Conservation (phyloP, 2,329 filamentous ascomycete genomes). For the Calonectria henricotiae region DNA sequence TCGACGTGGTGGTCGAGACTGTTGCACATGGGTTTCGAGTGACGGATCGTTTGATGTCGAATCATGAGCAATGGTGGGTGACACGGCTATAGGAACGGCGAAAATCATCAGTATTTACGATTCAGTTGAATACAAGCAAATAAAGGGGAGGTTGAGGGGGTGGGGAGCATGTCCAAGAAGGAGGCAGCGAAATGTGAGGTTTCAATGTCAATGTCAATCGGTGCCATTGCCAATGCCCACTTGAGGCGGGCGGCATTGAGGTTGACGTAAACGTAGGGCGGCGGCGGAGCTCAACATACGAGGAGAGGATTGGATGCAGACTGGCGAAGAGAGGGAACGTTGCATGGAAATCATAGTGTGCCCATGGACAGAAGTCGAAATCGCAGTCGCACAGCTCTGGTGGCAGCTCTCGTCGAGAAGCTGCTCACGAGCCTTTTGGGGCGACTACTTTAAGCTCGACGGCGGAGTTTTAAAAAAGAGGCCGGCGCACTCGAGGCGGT, state of each 20-base stretch:
- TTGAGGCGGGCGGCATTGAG: slow-evolving; percentile 14
- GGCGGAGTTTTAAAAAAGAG: slow-evolving; percentile 5
- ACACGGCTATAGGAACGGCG: slow-evolving; percentile 53
- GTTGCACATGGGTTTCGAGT: slow-evolving; percentile 68
- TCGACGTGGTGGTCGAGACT: slow-evolving; percentile 67
- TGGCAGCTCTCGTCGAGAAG: slow-evolving; percentile 52
- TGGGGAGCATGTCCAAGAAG: slow-evolving; percentile 15
- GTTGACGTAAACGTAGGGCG: slow-evolving; percentile 29
- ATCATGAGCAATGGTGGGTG: slow-evolving; percentile 54
- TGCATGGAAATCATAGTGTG: slow-evolving; percentile 76
- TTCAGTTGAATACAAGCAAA: slow-evolving; percentile 23
- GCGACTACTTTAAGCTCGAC: slow-evolving; percentile 31
- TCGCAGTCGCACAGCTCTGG: slow-evolving; percentile 58
- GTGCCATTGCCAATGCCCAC: slow-evolving; percentile 14
- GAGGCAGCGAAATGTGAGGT: slow-evolving; percentile 24
- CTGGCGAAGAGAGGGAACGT: slow-evolving; percentile 75
- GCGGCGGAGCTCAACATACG: slow-evolving; percentile 67
- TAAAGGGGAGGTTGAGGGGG: slow-evolving; percentile 30
- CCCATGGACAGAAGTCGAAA: slow-evolving; percentile 60
- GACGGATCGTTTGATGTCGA: slow-evolving; percentile 73
- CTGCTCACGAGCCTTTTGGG: slow-evolving; percentile 48
- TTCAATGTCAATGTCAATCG: slow-evolving; percentile 26
- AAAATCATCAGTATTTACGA: slow-evolving; percentile 57
- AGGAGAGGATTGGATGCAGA: slow-evolving; percentile 71
- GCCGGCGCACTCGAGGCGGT: slow-evolving; percentile 21